phyloP scores from a whole-genome alignment of 805 yeast species.

The Candida sonorensis region DNA sequence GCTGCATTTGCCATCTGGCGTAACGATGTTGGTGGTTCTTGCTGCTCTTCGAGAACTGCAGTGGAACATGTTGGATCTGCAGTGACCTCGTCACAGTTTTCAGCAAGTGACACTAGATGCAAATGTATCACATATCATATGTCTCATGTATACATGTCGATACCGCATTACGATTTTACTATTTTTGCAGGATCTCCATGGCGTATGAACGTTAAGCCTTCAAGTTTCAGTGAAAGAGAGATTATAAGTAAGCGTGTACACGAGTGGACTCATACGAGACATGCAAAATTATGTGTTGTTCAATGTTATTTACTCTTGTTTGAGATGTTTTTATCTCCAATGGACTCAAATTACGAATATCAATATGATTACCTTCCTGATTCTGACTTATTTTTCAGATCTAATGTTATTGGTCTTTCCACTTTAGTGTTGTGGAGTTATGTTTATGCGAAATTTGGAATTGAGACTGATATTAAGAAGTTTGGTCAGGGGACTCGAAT shows the following conservation, averaged over 20 bases:
- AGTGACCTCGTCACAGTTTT: constrained; percentile 25
- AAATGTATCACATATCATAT: constrained; percentile 65
- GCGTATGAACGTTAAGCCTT: constrained; percentile 63
- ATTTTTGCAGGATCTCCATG: constrained; percentile 79
- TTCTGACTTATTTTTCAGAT: constrained; percentile 41
- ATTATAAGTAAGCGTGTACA: constrained; percentile 42
- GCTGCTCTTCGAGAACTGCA: constrained; percentile 29
- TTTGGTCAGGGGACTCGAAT: no score
- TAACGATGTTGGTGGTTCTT: constrained; percentile 34
- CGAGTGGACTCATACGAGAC: constrained; percentile 42
- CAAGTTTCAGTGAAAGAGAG: constrained; percentile 39
- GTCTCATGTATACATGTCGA: constrained; percentile 64
- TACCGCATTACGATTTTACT: constrained; percentile 72
- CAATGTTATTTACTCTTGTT: constrained; percentile 57
- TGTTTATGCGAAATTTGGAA: constrained; percentile 40
- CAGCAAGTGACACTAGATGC: constrained; percentile 41
- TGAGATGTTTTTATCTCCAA: constrained; percentile 56
- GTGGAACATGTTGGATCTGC: constrained; percentile 23
- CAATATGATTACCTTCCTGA: constrained; percentile 43
- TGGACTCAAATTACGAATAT: constrained; percentile 35
- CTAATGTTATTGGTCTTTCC: constrained; percentile 36
- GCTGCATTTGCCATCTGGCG: constrained; percentile 70
- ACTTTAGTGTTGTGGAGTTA: constrained; percentile 46
- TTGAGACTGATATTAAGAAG: constrained; percentile 26
- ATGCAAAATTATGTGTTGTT: constrained; percentile 47